Evolutionary conservation across 2,329 filamentous ascomycete species (phyloP).

Genomic region (Exophiala phaeomuriformis): DNA sequence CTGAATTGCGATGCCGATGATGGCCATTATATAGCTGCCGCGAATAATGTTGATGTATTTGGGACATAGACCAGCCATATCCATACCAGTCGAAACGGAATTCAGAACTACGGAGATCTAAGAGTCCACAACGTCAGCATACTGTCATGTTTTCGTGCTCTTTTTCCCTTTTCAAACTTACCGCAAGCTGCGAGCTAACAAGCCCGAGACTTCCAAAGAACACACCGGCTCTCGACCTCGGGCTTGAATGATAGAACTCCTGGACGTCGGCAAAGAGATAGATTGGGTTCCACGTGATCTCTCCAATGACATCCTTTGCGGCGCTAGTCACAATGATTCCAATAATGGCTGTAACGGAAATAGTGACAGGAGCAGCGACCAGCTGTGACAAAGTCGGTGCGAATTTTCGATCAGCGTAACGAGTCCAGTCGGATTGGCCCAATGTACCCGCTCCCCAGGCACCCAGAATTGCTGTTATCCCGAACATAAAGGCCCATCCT

Average conservation of each 20-base stretch:
- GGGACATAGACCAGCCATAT: constrained; percentile 47
- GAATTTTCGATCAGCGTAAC: constrained; percentile 27
- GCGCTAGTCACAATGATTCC: constrained; percentile 36
- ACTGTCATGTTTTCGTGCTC: neutral
- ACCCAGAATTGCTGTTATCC: constrained; percentile 28
- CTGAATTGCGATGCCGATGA: constrained; percentile 41
- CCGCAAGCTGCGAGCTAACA: constrained; percentile 32
- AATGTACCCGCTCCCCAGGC: constrained; percentile 28
- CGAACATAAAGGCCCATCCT: constrained; percentile 27
- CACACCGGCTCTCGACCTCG: constrained; percentile 33
- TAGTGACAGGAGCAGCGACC: constrained; percentile 33
- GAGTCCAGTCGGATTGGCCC: constrained; percentile 28
- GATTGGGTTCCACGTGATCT: constrained; percentile 38
- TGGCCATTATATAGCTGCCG: constrained; percentile 44
- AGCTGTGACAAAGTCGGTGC: constrained; percentile 28
- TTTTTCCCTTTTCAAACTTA: constrained; percentile 17
- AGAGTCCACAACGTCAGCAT: neutral
- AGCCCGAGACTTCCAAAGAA: constrained; percentile 36
- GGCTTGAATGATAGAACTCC: constrained; percentile 32
- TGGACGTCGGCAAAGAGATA: constrained; percentile 32
- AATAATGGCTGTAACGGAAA: constrained; percentile 34
- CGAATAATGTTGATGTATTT: constrained; percentile 51
- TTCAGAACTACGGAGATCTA: constrained; percentile 40
- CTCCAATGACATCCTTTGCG: constrained; percentile 25
- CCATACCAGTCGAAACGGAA: constrained; percentile 47